Percentiles rank a stretch among this genome's conserved stretches.
These are phyloP conservation scores for Tylopilus cervinicoccineus DNA, from an alignment of 768 basidiomycete genomes.

Conservation along the genomic window DNA sequence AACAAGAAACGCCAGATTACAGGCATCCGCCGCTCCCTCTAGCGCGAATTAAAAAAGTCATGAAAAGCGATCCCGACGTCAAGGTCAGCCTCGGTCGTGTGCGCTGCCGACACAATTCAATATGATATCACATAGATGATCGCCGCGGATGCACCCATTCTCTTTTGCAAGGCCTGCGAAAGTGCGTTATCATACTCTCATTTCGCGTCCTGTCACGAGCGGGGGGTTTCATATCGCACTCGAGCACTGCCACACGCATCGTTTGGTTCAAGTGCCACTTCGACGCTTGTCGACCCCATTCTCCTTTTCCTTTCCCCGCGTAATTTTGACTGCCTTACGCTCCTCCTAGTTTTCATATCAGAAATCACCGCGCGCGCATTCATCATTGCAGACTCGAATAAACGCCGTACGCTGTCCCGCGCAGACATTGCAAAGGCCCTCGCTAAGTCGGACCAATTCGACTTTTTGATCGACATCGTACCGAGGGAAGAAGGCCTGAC, in stretches of 20 bases:
- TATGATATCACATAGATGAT: constrained; percentile 69
- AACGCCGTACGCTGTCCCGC: constrained; percentile 91
- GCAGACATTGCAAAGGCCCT: constrained; percentile 93
- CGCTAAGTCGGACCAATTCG: constrained; percentile 92
- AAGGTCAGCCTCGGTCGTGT: constrained; percentile 54
- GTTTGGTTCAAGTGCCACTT: neutral
- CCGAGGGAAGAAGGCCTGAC: constrained; percentile 67
- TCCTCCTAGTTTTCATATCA: constrained; percentile 80
- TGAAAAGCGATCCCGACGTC: constrained; percentile 97
- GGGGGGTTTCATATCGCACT: neutral
- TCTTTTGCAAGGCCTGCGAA: constrained; percentile 98
- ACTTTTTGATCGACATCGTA: constrained; percentile 95
- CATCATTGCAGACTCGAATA: constrained; percentile 92
- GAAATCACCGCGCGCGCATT: constrained; percentile 96
- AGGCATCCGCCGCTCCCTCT: constrained; percentile 86
- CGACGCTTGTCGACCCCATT: neutral
- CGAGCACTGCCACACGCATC: constrained; percentile 1
- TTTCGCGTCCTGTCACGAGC: neutral
- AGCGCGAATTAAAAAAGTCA: constrained; percentile 97
- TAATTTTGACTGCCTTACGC: too few relatives aligned
- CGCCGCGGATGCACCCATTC: constrained; percentile 92
- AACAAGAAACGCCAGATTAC: constrained; percentile 85
- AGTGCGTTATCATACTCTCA: constrained; percentile 51
- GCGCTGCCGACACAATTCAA: constrained; percentile 1
- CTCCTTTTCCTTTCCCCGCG: too few relatives aligned